A percentile compares a stretch with the other conserved stretches of the same genome.
phyloP scores from a whole-genome alignment of 495 filamentous ascomycete genomes.

The Barbatosphaeria neglecta region DNA sequence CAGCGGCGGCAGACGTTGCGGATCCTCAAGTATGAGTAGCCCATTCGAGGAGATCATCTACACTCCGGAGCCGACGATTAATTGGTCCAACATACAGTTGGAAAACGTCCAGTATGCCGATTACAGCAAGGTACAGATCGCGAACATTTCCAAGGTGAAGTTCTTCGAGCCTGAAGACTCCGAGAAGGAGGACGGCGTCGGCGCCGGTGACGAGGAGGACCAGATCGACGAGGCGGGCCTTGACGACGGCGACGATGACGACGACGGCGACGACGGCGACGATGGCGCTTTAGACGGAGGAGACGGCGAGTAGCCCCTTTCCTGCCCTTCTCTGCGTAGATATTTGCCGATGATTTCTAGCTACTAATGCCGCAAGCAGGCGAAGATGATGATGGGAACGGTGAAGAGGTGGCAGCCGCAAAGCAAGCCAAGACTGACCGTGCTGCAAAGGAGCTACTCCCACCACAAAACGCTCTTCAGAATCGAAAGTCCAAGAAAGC shows the following conservation, averaged over 20 bases:
- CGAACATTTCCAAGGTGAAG: slow-evolving; percentile 26
- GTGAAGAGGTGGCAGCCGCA: background rate
- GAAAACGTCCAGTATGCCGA: slow-evolving; percentile 27
- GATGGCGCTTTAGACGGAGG: background rate
- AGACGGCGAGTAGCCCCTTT: background rate
- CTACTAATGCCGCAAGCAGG: background rate
- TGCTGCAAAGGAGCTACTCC: slow-evolving; percentile 1
- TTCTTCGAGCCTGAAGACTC: slow-evolving; percentile 20
- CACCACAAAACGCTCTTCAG: slow-evolving; percentile 1
- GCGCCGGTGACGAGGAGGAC: slow-evolving; percentile 7
- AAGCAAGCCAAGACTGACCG: background rate
- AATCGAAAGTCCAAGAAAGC: slow-evolving; percentile 8
- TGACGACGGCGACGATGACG: background rate
- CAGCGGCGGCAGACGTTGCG: slow-evolving; percentile 21
- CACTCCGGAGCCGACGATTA: slow-evolving; percentile 25
- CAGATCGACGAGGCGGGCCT: slow-evolving; percentile 5
- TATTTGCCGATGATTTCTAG: too few species aligned
- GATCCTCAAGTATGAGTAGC: slow-evolving; percentile 26
- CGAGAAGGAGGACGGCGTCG: slow-evolving; percentile 16
- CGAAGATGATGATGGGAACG: slow-evolving; percentile 6
- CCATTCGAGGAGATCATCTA: slow-evolving; percentile 22
- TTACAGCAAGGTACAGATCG: slow-evolving; percentile 22
- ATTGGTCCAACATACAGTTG: slow-evolving; percentile 23
- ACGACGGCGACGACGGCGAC: background rate
- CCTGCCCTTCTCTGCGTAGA: too few species aligned